Evolutionary conservation across 1,139 yeast genomes (phyloP).

Genomic region (Suzukiozyma palmioleophila): DNA sequence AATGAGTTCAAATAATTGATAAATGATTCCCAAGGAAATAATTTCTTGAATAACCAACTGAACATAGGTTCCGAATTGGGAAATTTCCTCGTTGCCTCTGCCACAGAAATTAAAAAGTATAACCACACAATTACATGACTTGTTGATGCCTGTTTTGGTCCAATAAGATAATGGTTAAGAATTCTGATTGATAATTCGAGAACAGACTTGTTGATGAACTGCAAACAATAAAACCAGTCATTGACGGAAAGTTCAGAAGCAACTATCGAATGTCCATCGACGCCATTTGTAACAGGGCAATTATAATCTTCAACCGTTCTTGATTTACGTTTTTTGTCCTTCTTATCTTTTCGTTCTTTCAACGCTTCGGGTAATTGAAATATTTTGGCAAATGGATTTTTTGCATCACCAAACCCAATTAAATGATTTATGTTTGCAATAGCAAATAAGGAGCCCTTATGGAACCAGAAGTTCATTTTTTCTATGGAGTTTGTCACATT

Average conservation of each 20-base stretch:
- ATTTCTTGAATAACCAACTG: constrained; percentile 47
- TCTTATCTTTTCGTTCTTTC: constrained; percentile 66
- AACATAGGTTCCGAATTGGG: constrained; percentile 49
- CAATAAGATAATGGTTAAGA: constrained; percentile 58
- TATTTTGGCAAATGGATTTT: constrained; percentile 69
- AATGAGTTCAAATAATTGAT: constrained; percentile 58
- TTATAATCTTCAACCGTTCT: constrained; percentile 15
- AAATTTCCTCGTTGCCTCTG: constrained; percentile 47
- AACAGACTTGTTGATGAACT: constrained; percentile 58
- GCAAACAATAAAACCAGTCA: constrained; percentile 58
- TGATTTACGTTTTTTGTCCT: constrained; percentile 58
- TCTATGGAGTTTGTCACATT: constrained; percentile 40
- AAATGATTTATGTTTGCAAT: constrained; percentile 69
- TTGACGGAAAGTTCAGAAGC: constrained; percentile 44
- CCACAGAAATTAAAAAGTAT: constrained; percentile 60
- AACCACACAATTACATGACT: constrained; percentile 72
- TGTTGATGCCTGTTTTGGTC: constrained; percentile 66
- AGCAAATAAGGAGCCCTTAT: constrained; percentile 71
- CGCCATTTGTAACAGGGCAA: constrained; percentile 13
- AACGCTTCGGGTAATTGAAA: constrained; percentile 68
- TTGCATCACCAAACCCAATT: constrained; percentile 71
- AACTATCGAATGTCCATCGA: constrained; percentile 29
- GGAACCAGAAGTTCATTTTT: constrained; percentile 68
- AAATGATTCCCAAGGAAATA: constrained; percentile 66
- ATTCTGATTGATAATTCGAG: constrained; percentile 64